Evolutionary conservation across 2,329 filamentous ascomycete species (phyloP), one percentile per base, ranked within the genome.

Genomic region (Penicillium digitatum): DNA sequence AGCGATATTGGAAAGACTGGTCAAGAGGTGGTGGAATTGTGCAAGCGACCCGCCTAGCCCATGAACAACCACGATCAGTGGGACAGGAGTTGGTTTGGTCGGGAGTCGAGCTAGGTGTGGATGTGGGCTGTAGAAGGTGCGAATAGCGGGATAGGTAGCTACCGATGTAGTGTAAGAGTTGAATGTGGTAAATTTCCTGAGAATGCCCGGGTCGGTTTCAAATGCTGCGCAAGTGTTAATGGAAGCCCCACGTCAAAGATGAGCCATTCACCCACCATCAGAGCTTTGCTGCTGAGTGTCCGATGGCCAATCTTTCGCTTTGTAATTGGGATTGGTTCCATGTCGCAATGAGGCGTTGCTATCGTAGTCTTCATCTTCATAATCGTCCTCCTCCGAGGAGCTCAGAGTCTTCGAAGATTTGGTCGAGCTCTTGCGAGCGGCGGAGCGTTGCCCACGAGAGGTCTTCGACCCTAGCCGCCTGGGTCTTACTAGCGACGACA

Each of bases 21-120:
- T 87, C 16, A 97, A 76, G 5, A 97, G 76, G 29, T 88, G 84
- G 52, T 89, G 82, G 69, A 96, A 97, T 68, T 97, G 94, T 11
- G 90, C 87, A 24, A 91, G 82, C 0, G 90, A 95, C 46, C 94
- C 94, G n/a, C 93, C 94, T 10, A 97, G 81, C 1, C 94, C 94
- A 68, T 97, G 94, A 54, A 97, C 80, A 69, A 95, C 96, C 40
- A 97, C 91, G 3, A 97, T 77, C 10, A 99, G 76, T 1, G 94
- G 94, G 11, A 96, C 75, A 0, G 89, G 86, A 0, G 82, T 81
- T 1, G 90, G 89, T 58, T 85, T 80, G 39, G 79, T 81, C 3
- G 90, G 90, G 4, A 97, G 80, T 70, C 94, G 89, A 56, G 86
- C 83, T n/a, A 87, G 85, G 67, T 96, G 90, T 20, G 86, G 82